Percentiles rank a stretch among this genome's conserved stretches.
Evolutionary conservation across 1,139 yeast species (phyloP).

Genomic region (Taphrina sp.): DNA sequence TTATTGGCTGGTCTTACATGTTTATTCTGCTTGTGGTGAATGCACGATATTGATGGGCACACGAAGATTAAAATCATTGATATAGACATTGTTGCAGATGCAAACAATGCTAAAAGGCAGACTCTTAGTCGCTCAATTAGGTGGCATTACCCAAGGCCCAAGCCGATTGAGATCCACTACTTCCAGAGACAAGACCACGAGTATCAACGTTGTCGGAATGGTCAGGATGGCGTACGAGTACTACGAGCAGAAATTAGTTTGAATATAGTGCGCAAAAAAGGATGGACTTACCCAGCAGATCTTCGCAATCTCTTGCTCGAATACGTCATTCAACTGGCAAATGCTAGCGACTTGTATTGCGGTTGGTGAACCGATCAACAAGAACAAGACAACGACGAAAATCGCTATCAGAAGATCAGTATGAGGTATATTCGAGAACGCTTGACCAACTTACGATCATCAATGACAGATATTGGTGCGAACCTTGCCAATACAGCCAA

Average conservation of each 20-base stretch:
- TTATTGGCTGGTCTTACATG: no score
- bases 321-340: constrained; percentile 51
- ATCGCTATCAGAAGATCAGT: constrained; percentile 47
- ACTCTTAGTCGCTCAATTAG: background rate
- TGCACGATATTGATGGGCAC: no score
- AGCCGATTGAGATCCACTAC: constrained; percentile 29
- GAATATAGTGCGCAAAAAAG: background rate
- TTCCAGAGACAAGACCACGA: constrained; percentile 28
- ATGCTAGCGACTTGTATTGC: constrained; percentile 35
- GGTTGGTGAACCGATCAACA: constrained; percentile 41
- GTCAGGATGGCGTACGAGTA: constrained; percentile 29
- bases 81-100: no score
- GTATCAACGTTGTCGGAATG: constrained; percentile 23
- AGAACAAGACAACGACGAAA: constrained; percentile 70
- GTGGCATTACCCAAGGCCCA: constrained; percentile 14
- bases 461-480: constrained; percentile 65
- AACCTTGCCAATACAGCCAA: constrained; percentile 66
- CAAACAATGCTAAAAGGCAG: no score
- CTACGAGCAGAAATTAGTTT: background rate
- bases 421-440: background rate
- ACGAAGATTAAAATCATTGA: no score
- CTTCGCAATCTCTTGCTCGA: constrained; percentile 80
- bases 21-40: no score
- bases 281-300: constrained; percentile 53
- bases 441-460: constrained; percentile 51